These are phyloP conservation scores for Beauveria pseudobassiana DNA, from an alignment of 2,329 filamentous ascomycete species.

Conservation along the genomic window DNA sequence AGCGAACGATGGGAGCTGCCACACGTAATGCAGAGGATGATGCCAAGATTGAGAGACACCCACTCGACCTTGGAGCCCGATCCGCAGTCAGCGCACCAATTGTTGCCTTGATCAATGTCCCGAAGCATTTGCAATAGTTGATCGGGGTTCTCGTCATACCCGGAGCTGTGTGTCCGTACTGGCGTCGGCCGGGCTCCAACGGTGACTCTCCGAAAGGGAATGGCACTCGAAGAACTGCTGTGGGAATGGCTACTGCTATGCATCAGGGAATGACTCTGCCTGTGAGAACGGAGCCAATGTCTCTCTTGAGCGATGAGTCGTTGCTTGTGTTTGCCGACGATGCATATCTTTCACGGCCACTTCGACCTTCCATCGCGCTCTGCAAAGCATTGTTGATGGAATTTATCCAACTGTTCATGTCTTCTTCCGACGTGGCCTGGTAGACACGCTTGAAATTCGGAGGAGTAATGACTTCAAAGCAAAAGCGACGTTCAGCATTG, in stretches of 20 bases:
- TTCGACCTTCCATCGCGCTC: constrained; percentile 82
- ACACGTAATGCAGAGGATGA: constrained; percentile 95
- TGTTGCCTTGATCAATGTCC: constrained; percentile 86
- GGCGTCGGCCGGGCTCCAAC: constrained; percentile 80
- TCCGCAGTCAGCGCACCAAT: constrained; percentile 89
- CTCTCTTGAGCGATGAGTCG: constrained; percentile 61
- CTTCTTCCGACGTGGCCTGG: constrained; percentile 94
- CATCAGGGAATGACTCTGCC: constrained; percentile 70
- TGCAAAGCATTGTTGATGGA: constrained; percentile 97
- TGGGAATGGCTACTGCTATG: constrained; percentile 45
- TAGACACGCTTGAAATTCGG: constrained; percentile 85
- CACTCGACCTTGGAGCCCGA: constrained; percentile 91
- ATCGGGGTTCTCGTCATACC: constrained; percentile 74
- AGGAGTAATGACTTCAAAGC: constrained; percentile 96
- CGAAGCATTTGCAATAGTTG: constrained; percentile 81
- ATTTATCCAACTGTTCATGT: constrained; percentile 94
- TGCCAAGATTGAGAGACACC: constrained; percentile 97
- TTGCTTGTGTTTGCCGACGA: constrained; percentile 25
- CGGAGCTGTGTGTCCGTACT: constrained; percentile 59
- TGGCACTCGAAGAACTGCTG: constrained; percentile 37
- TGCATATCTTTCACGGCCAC: constrained; percentile 46
- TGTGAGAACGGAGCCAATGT: constrained; percentile 87
- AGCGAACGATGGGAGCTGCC: constrained; percentile 94
- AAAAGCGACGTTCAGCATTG: constrained; percentile 90
- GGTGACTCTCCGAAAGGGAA: constrained; percentile 77